Conservation (phyloP, 306 rosid species). For the Lotus japonicus region DNA sequence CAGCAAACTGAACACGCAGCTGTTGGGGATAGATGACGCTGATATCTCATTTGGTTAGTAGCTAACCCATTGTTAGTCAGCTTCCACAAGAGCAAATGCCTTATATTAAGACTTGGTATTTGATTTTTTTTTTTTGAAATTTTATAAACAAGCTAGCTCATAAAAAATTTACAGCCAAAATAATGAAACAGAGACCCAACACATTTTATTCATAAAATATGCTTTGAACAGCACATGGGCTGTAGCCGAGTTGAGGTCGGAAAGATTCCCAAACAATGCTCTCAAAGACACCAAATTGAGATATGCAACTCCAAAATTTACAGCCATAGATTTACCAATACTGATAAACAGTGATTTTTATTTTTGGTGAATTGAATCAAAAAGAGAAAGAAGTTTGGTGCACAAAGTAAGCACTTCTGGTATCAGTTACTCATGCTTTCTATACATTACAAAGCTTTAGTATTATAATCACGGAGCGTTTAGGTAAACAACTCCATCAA, state of each 20-base stretch:
- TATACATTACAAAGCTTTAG: neutral
- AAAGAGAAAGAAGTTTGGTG: too few relatives aligned
- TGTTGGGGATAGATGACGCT: too few relatives aligned
- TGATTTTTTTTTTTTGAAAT: too few relatives aligned
- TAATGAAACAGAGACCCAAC: slow-evolving; percentile 5
- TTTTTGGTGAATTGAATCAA: too few relatives aligned
- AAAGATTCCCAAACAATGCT: slow-evolving; percentile 50
- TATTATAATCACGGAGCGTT: neutral
- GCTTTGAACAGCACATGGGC: slow-evolving; percentile 44
- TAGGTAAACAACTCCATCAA: too few relatives aligned
- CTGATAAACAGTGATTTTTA: neutral
- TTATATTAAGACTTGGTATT: too few relatives aligned
- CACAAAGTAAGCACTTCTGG: too few relatives aligned
- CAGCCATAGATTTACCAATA: neutral
- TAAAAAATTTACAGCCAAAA: slow-evolving; percentile 2
- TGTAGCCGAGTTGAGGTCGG: slow-evolving; percentile 29
- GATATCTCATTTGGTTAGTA: too few relatives aligned
- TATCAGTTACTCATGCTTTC: neutral
- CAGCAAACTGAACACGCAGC: too few relatives aligned
- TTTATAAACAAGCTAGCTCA: neutral
- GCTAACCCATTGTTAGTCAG: too few relatives aligned
- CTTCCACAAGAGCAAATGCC: too few relatives aligned
- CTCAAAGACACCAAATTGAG: slow-evolving; percentile 29
- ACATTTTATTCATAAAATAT: slow-evolving; percentile 30
- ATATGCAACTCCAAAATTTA: slow-evolving; percentile 27